Evolutionary conservation across 2,329 filamentous ascomycete genomes (phyloP), one percentile per base, ranked within the genome.

Genomic region (Rhynchosporium secalis): DNA sequence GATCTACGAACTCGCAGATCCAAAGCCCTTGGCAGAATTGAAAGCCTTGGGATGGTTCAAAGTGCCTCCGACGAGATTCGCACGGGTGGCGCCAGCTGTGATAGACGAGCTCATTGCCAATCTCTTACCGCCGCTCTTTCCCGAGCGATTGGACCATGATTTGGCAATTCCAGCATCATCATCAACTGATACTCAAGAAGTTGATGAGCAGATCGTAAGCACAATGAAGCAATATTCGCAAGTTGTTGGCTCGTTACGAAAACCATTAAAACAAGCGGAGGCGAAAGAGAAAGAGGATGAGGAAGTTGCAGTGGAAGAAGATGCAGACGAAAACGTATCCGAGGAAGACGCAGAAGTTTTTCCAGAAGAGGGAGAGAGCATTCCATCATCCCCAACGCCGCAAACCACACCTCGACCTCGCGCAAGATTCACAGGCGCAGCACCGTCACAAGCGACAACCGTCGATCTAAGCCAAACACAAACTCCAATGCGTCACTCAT

Each of bases 1-100:
- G 67, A 77, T 89, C 0, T 89, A 87, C 69, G 79, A 85, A 72
- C 78, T 89, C 31, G 86, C 87, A 68, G 81, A 88, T 70, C 82
- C 85, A 0, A 76, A 86, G 1, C 74, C 79, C 0, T 74, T 84
- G 1, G 74, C 77, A 0, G 76, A 80, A 58, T 83, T 88, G 76
- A 79, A 78, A 49, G 75, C 77, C 47, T 81, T 83, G 45, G 84
- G 82, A 0, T 86, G 84, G 81, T 70, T 86, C 0, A 75, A 78
- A 4, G 74, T 76, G 1, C 73, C 78, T 1, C 79, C 85, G n/a
- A 75, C 77, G 31, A 81, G 79, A 56, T 86, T 81, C 63, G 73
- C 74, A 2, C 85, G 81, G 66, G 72, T 88, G 0, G 81, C 81
- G 1, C 85, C 84, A 1, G 83, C 82, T 1, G 78, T 85, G 1